Base-by-base conservation (phyloP, 2,329 filamentous ascomycete genomes). In the Aureobasidium sp. region DNA sequence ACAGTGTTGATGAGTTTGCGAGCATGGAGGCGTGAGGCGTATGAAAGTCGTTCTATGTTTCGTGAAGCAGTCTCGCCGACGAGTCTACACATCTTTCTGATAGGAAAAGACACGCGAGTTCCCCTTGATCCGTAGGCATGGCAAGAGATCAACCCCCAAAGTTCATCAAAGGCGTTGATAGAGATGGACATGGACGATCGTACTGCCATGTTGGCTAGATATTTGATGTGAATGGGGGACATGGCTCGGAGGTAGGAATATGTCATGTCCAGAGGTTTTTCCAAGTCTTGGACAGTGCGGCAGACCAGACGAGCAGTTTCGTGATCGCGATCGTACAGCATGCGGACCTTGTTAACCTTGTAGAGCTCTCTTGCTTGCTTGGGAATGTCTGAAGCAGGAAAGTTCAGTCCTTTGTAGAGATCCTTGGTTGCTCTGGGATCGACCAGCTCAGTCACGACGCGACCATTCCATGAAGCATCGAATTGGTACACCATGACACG, bases 141-240 rank as follows among this genome's bases (percentile, higher is more conserved):
- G 64, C 91, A 96, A 1, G 90, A 86, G 44, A 96, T 91, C 31
- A 96, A 77, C 0, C 91, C 92, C 92, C 91, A 96, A 0, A 96
- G 76, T 68, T 95, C 88, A 67, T 84, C 81, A 68, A 95, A 94
- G 0, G 89, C 89, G 66, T 91, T 94, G 70, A 96, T 89, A 1
- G 91, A 95, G 64, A 96, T 91, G 0, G 91, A 96, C 91, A 96
- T 96, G 66, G 90, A 96, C 0, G 90, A 90, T n/a, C 91, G 85
- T 0, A 96, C 91, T 8, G 87, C 87, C 91, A 96, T 96, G 70
- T 96, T 91, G 6, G 78, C 82, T 3, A 96, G 79, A 68, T 96
- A 96, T 70, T 95, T 95, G 61, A 96, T 74, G 70, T 94, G 90
- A 45, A 96, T 92, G 0, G 91, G 91, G 0, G 90, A 95, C 84